phyloP scores from a whole-genome alignment of 2,329 filamentous ascomycete genomes.

The Biscogniauxia mediterranea region DNA sequence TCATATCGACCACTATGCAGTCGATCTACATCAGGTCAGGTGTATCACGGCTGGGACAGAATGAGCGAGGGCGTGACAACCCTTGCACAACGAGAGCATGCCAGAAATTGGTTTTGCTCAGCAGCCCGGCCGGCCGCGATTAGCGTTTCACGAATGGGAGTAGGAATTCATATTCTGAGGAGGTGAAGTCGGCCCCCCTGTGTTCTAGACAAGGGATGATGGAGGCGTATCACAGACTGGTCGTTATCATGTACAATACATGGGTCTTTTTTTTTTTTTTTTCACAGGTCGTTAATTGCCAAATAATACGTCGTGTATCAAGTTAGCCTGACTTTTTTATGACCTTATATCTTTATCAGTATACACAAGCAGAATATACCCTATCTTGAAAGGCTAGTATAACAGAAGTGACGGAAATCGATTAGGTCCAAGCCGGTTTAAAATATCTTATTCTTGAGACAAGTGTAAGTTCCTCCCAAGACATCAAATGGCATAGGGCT shows the following conservation, averaged over 20 bases:
- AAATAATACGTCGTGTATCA: neutral
- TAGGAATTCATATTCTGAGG: neutral
- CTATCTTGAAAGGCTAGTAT: no score
- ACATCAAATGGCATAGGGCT: no score
- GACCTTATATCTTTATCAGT: neutral
- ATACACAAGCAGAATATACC: no score
- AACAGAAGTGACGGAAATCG: no score
- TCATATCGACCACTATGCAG: neutral
- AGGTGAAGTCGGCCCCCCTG: neutral
- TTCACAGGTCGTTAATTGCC: neutral
- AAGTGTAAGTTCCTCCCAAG: no score
- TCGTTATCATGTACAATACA: neutral
- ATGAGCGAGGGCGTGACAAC: constrained; percentile 19
- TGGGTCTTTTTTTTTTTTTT: neutral
- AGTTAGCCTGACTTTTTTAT: neutral
- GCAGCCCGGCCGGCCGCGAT: neutral
- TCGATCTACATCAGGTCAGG: constrained; percentile 9
- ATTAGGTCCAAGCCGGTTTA: no score
- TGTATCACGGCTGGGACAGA: constrained; percentile 7
- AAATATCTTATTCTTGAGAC: no score
- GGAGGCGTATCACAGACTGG: neutral
- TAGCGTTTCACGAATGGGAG: neutral
- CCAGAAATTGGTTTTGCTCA: constrained; percentile 19
- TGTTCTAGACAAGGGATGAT: neutral
- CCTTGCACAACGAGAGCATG: constrained; percentile 13